A percentile compares a stretch with the other conserved stretches of the same genome.
Conservation (phyloP, 2,329 filamentous ascomycete genomes). For the Amesomyces nigricolor region DNA sequence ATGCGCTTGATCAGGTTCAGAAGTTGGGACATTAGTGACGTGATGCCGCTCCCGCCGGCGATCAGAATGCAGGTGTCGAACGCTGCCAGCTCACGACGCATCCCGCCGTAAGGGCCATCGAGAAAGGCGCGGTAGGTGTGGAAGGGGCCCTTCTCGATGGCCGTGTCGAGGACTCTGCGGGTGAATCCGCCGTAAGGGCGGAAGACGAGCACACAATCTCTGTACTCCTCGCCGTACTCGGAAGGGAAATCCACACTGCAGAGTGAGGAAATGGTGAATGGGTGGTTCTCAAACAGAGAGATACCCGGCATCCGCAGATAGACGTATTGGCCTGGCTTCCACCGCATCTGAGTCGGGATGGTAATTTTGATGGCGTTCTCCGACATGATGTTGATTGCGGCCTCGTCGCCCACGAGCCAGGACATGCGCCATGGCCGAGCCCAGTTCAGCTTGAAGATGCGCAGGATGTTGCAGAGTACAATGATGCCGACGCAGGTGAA, state of each 20-base stretch:
- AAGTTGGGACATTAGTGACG: conserved; percentile 84
- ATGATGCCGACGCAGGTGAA: conserved; percentile 77
- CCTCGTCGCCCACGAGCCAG: conserved; percentile 86
- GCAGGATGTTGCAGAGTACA: conserved; percentile 64
- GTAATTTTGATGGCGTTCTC: conserved; percentile 96
- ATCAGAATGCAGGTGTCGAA: conserved; percentile 93
- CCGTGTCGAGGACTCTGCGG: conserved; percentile 72
- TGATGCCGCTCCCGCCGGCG: conserved; percentile 90
- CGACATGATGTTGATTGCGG: conserved; percentile 79
- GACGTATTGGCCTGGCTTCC: conserved; percentile 90
- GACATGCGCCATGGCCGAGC: conserved; percentile 70
- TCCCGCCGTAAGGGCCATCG: conserved; percentile 91
- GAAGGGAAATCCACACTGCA: conserved; percentile 93
- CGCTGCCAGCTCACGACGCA: conserved; percentile 81
- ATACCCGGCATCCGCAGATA: conserved; percentile 93
- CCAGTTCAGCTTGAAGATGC: conserved; percentile 88
- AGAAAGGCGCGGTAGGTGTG: conserved; percentile 89
- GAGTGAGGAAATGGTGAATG: conserved; percentile 88
- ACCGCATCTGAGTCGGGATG: conserved; percentile 85
- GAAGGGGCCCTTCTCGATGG: conserved; percentile 79
- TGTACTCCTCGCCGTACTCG: conserved; percentile 78
- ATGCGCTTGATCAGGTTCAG: conserved; percentile 94
- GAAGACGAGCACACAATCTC: conserved; percentile 88
- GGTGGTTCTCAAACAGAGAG: conserved; percentile 85
- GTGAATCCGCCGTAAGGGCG: conserved; percentile 90